Base-by-base conservation (phyloP, 345 rosid species). In the Orychophragmus violaceus region DNA sequence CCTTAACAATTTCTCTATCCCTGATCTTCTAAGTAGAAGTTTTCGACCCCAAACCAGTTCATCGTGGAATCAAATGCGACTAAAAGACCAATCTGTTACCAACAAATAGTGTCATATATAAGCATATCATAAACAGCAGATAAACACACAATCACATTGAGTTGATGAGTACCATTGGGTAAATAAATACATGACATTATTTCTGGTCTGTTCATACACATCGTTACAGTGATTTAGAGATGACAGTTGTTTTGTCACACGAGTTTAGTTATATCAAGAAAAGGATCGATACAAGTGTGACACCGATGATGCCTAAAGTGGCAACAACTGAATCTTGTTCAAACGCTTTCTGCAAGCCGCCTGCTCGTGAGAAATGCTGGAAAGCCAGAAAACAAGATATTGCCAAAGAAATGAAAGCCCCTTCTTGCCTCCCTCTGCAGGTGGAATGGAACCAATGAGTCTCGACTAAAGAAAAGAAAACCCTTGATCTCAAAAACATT, bases 321-420 rank as follows among this genome's bases (percentile, higher is more conserved):
- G 97, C 93, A 60, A 92, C 53, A 79, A 89, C 14, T 72, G 95
- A 86, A 76, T 78, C 84, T 79, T 84, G 88, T 37, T 89, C 88
- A 70, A 89, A 85, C 7, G 97, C 80, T 52, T 53, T 81, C 69
- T 48, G 74, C 75, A 89, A 78, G 83, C 79, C 79, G 58, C 88
- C 85, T 21, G 78, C 72, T 69, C 86, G 62, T 53, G 93, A 83
- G 79, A 92, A 86, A 77, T 92, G 98, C 87, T 86, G 93, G 84
- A 76, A 92, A 69, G 84, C 95, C 85, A 92, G 57, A 76, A 86
- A 89, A 24, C 69, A 85, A 11, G 86, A 81, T 19, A 87, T 79
- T 62, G 77, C 79, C 62, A 90, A 42, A 53, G 84, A 57, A 63
- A 85, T 74, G 65, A 88, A 79, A 32, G 78, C 78, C 27, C 97